Conservation (phyloP, 2,329 filamentous ascomycete genomes). For the Penicillium verrucosum region DNA sequence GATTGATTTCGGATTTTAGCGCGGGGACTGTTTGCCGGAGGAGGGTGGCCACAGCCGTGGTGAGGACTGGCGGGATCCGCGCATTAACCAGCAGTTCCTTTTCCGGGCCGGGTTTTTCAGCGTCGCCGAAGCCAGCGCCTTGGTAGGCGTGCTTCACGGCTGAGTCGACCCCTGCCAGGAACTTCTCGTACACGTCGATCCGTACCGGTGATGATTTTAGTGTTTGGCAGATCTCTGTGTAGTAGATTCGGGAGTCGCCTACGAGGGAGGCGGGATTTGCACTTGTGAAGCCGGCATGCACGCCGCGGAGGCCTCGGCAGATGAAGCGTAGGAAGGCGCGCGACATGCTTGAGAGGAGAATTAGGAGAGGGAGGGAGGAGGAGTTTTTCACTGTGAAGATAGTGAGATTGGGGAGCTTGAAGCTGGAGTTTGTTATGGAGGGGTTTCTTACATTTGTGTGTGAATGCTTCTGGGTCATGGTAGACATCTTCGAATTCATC, state of each 20-base stretch:
- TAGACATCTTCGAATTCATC: constrained; percentile 37
- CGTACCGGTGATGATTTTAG: constrained; percentile 55
- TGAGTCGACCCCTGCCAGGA: constrained; percentile 64
- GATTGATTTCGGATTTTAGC: constrained; percentile 60
- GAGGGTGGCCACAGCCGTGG: constrained; percentile 48
- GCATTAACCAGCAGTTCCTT: constrained; percentile 53
- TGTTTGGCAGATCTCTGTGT: constrained; percentile 54
- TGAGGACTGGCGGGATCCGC: constrained; percentile 50
- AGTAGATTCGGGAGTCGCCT: constrained; percentile 42
- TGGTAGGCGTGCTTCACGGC: constrained; percentile 60
- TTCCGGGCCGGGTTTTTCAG: constrained; percentile 50
- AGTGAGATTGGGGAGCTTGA: constrained; percentile 4
- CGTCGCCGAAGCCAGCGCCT: constrained; percentile 42
- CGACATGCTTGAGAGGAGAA: constrained; percentile 71
- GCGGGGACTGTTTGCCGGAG: constrained; percentile 52
- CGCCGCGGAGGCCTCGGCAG: constrained; percentile 61
- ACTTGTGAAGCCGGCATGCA: constrained; percentile 46
- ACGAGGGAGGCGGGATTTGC: constrained; percentile 40
- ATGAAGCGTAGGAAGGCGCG: constrained; percentile 68
- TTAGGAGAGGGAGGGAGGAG: constrained; percentile 43
- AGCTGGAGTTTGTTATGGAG: not conserved
- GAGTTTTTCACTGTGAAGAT: constrained; percentile 33
- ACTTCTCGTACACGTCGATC: constrained; percentile 60
- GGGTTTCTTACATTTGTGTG: constrained; percentile 32
- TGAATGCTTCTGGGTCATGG: constrained; percentile 35